Conservation (phyloP, 2,329 filamentous ascomycete species). For the Pseudogymnoascus sp. region DNA sequence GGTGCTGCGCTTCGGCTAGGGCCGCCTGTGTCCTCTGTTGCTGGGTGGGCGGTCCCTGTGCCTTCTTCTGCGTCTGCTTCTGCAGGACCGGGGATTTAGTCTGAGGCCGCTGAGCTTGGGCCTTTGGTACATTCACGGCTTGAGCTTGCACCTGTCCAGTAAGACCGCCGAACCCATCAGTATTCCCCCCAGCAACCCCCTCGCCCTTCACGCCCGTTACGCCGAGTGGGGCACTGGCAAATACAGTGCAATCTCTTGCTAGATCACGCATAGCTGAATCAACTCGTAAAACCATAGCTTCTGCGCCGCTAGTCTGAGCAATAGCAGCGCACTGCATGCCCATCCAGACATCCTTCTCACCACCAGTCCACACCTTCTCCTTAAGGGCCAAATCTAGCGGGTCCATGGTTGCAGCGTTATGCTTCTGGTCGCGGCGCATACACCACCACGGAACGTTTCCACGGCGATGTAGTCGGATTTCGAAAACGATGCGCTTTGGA, state of each 20-base stretch:
- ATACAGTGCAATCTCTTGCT: neutral
- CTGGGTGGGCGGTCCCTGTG: neutral
- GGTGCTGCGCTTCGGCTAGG: neutral
- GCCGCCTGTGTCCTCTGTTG: neutral
- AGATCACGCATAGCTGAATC: constrained; percentile 34
- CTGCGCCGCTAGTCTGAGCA: constrained; percentile 32
- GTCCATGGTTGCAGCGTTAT: constrained; percentile 23
- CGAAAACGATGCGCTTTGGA: constrained; percentile 37
- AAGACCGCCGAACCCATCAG: neutral
- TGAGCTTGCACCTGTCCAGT: neutral
- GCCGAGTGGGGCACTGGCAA: neutral
- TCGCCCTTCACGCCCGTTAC: neutral
- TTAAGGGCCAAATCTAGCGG: constrained; percentile 30
- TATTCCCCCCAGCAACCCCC: neutral
- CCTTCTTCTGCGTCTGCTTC: constrained; percentile 2
- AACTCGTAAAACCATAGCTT: constrained; percentile 37
- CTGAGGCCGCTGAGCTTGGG: neutral
- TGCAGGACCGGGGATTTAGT: neutral
- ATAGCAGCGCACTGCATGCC: constrained; percentile 42
- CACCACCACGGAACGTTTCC: constrained; percentile 34
- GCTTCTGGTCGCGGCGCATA: constrained; percentile 18
- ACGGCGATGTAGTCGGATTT: constrained; percentile 42
- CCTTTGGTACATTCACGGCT: neutral
- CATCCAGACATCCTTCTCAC: constrained; percentile 36
- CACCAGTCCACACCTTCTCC: constrained; percentile 35